A percentile compares a stretch with the other conserved stretches of the same genome.
Evolutionary conservation across 495 filamentous ascomycete genomes (phyloP).

Genomic region (Staphylotrichum longicolle): DNA sequence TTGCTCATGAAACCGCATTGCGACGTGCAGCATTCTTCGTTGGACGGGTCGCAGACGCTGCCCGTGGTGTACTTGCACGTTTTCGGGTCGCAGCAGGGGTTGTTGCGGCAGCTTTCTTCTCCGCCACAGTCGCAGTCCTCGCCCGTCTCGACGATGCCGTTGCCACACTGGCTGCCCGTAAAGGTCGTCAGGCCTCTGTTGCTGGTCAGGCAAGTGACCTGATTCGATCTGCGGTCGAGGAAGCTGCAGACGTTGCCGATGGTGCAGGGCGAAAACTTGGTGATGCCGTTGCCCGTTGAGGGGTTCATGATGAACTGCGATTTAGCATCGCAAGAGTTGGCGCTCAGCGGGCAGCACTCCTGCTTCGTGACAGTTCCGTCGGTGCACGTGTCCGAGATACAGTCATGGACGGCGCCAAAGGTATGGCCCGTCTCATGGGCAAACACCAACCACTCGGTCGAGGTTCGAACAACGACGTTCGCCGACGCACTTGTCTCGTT

Average conservation of each 20-base stretch:
- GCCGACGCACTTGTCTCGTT: conserved; percentile 74
- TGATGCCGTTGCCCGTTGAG: conserved; percentile 68
- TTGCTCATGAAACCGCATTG: conserved; percentile 69
- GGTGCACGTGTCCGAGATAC: conserved; percentile 63
- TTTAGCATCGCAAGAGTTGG: conserved; percentile 68
- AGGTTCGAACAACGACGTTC: conserved; percentile 84
- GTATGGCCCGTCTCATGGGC: conserved; percentile 95
- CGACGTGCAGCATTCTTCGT: conserved; percentile 81
- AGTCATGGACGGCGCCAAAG: conserved; percentile 96
- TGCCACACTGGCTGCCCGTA: conserved; percentile 83
- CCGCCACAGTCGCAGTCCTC: conserved; percentile 98
- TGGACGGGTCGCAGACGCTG: conserved; percentile 82
- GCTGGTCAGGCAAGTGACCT: conserved; percentile 69
- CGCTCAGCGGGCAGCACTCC: conserved; percentile 81
- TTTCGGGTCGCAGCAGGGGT: conserved; percentile 77
- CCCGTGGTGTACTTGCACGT: conserved; percentile 83
- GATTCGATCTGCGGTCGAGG: conserved; percentile 74
- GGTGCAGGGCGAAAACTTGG: conserved; percentile 78
- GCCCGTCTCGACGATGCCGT: conserved; percentile 91
- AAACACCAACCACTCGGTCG: conserved; percentile 92
- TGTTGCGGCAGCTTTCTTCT: conserved; percentile 61
- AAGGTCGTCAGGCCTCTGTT: conserved; percentile 87
- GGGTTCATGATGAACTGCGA: conserved; percentile 94
- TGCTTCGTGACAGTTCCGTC: conserved; percentile 60
- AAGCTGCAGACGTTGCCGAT: conserved; percentile 96